Evolutionary conservation across 345 rosid species (phyloP).

Genomic region (Corchorus olitorius): DNA sequence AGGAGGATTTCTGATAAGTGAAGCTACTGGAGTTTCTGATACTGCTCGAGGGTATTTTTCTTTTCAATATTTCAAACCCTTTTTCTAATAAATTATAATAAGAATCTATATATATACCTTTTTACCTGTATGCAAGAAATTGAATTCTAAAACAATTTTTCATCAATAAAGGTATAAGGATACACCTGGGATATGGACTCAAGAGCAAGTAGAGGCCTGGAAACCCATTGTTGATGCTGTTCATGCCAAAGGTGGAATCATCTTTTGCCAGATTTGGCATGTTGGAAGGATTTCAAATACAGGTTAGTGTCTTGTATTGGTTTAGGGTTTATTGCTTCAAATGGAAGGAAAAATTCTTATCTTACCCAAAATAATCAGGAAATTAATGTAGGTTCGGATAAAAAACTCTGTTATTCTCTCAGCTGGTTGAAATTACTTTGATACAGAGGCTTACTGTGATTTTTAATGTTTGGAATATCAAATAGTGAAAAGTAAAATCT

Average conservation of each 20-base stretch:
- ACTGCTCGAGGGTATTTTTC: constrained; percentile 54
- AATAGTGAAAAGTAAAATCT: too few relatives aligned
- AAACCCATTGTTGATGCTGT: constrained; percentile 84
- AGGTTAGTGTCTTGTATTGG: constrained; percentile 28
- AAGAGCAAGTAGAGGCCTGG: constrained; percentile 86
- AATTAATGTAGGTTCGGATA: too few relatives aligned
- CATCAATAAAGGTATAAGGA: constrained; percentile 24
- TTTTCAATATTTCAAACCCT: background rate
- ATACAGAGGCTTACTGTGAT: too few relatives aligned
- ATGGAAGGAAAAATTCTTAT: too few relatives aligned
- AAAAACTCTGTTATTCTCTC: too few relatives aligned
- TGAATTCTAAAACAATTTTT: background rate
- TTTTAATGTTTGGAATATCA: too few relatives aligned
- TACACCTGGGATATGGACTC: constrained; percentile 75
- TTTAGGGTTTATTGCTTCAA: too few relatives aligned
- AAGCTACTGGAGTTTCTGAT: constrained; percentile 69
- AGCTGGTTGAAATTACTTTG: too few relatives aligned
- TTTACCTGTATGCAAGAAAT: background rate
- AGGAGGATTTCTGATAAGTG: constrained; percentile 62
- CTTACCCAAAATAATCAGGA: too few relatives aligned
- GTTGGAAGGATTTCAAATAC: constrained; percentile 63
- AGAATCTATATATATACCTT: background rate
- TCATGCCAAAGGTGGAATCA: constrained; percentile 68
- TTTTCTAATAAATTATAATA: too few relatives aligned
- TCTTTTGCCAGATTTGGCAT: constrained; percentile 80